phyloP scores from a whole-genome alignment of 768 basidiomycete genomes.

The Termitomyces sp. region DNA sequence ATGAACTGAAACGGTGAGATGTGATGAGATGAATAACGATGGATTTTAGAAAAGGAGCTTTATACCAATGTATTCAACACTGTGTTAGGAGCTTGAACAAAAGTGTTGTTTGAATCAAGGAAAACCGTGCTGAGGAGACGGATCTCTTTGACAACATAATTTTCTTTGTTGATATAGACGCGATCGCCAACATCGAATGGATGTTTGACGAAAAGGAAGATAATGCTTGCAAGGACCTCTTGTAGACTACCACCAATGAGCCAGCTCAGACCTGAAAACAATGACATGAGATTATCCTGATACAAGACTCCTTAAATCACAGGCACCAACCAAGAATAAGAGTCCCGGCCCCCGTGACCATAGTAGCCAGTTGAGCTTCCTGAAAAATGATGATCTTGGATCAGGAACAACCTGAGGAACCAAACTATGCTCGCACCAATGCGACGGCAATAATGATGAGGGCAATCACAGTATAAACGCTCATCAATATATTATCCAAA shows the following conservation, averaged over 20 bases:
- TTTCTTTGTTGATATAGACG: slow-evolving; percentile 44
- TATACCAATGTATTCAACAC: slow-evolving; percentile 48
- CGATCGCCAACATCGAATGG: slow-evolving; percentile 81
- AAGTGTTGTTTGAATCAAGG: slow-evolving; percentile 49
- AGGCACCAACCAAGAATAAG: slow-evolving; percentile 37
- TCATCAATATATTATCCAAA: slow-evolving; percentile 84
- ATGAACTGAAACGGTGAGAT: slow-evolving; percentile 42
- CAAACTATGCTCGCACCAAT: slow-evolving; percentile 36
- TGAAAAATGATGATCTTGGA: slow-evolving; percentile 16
- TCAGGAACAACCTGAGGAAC: not conserved
- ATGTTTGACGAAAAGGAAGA: slow-evolving; percentile 88
- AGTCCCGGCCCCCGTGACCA: slow-evolving; percentile 73
- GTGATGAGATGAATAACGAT: not conserved
- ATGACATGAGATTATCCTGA: not conserved
- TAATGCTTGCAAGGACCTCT: slow-evolving; percentile 79
- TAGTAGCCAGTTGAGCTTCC: slow-evolving; percentile 68
- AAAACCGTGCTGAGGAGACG: slow-evolving; percentile 75
- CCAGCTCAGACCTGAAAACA: slow-evolving; percentile 65
- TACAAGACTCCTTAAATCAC: not conserved
- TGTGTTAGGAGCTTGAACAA: slow-evolving; percentile 70
- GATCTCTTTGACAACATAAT: slow-evolving; percentile 85
- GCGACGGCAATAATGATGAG: slow-evolving; percentile 80
- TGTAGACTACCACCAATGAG: slow-evolving; percentile 77
- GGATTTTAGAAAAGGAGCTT: not conserved
- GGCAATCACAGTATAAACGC: slow-evolving; percentile 64